A percentile compares a stretch with the other conserved stretches of the same genome.
Evolutionary conservation across 1,284 basidiomycete genomes (phyloP).

Genomic region (Puccinia polysora): DNA sequence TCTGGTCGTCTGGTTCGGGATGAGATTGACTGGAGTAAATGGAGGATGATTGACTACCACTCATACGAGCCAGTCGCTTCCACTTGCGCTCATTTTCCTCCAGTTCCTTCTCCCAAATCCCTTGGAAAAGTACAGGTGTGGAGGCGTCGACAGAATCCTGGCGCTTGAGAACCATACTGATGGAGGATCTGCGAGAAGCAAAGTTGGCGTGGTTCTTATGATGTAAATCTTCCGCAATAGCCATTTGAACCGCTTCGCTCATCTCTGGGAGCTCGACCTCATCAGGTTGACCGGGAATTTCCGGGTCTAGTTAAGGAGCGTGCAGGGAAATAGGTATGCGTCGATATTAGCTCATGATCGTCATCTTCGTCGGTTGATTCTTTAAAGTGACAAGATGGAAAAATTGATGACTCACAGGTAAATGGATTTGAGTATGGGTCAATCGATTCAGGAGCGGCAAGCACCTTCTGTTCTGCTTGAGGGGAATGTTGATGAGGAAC

Average conservation of each 20-base stretch:
- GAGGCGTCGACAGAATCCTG: slow-evolving; percentile 21
- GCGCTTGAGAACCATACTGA: slow-evolving; percentile 35
- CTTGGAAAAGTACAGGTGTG: slow-evolving; percentile 29
- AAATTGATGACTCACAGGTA: too few relatives aligned
- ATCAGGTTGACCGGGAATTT: background rate
- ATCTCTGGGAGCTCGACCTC: background rate
- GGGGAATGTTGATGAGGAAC: too few relatives aligned
- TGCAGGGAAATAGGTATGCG: background rate
- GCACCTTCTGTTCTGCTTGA: too few relatives aligned
- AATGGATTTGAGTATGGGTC: too few relatives aligned
- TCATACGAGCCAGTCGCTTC: slow-evolving; percentile 37
- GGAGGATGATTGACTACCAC: slow-evolving; percentile 31
- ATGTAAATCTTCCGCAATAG: slow-evolving; percentile 29
- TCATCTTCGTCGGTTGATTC: too few relatives aligned
- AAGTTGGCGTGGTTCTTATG: slow-evolving; percentile 23
- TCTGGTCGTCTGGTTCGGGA: background rate
- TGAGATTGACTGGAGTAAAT: slow-evolving; percentile 8
- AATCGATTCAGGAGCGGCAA: too few relatives aligned
- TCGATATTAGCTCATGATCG: background rate
- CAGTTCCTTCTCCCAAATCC: slow-evolving; percentile 39
- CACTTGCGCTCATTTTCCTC: slow-evolving; percentile 42
- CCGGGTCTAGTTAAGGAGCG: background rate
- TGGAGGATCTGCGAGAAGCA: slow-evolving; percentile 31
- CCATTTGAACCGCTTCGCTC: background rate
- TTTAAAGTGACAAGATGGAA: too few relatives aligned